Evolutionary conservation across 495 filamentous ascomycete genomes (phyloP), one percentile per base, ranked within the genome.

Genomic region (Hypoxylon trugodes): DNA sequence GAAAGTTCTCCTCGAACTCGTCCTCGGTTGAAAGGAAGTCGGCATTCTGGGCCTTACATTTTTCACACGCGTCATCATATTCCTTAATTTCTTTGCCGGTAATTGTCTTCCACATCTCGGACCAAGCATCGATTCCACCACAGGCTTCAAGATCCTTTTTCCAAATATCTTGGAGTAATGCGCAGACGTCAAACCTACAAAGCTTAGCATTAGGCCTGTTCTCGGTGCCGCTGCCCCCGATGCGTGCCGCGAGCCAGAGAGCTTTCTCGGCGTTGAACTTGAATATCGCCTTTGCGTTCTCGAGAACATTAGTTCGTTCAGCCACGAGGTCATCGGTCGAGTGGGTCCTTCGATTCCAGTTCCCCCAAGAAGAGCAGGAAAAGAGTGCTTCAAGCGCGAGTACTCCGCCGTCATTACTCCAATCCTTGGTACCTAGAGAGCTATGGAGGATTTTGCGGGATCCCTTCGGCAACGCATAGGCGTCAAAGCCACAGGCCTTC

Each of bases 201-300:
- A 36, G 13, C 19, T 58, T 72, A 53, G 74, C 78, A 48, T 78
- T 75, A 1, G 38, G 32, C 2, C 21, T 22, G 7, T 53, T 65
- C 5, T 43, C 51, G 4, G 28, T 18, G 2, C 63, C 24, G 2
- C 74, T 65, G 0, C 19, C 5, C 0, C 61, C 53, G 7, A 79
- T 30, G 8, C 68, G 63, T 40, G 57, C 48, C 22, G 69, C 69
- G 5, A 81, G 60, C 76, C 76, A 79, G 9, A 74, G 59, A 3
- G 74, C 73, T 22, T 72, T 57, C 13, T 74, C 72, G n/a, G 69
- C 46, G 35, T 59, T 66, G 3, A 43, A 13, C 9, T 15, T 43
- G 6, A 78, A 55, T 9, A 9, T 24, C 5, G 1, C 1, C 10
- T 41, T 4, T 58, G 65, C 15, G 0, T 36, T 19, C 3, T 26